Evolutionary conservation across 306 rosid species (phyloP).

Genomic region (Vigna reflexopilosa): DNA sequence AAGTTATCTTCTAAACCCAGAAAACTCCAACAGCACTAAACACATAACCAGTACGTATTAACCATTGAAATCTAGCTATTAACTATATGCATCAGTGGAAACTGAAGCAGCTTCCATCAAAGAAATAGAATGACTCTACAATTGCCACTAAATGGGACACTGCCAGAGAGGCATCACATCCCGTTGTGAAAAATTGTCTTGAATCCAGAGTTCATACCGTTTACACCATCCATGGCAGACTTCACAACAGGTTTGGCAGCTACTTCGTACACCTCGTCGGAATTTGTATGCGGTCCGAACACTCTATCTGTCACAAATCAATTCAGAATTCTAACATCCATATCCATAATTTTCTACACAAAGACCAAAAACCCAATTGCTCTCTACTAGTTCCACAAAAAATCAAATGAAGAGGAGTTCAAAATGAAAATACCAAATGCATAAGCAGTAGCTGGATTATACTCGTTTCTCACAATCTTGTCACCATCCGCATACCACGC

Average conservation of each 20-base stretch:
- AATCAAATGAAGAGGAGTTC: not conserved
- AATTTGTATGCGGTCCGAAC: constrained; percentile 77
- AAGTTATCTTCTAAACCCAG: constrained; percentile 45
- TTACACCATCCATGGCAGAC: constrained; percentile 97
- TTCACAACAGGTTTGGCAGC: constrained; percentile 95
- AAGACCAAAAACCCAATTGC: constrained; percentile 17
- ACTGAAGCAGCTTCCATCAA: constrained; percentile 33
- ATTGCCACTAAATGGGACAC: not conserved
- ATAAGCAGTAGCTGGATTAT: constrained; percentile 87
- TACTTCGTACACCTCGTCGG: constrained; percentile 90
- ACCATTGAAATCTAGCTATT: constrained; percentile 37
- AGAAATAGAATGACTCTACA: constrained; percentile 3
- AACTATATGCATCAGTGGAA: constrained; percentile 27
- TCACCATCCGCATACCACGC: constrained; percentile 98
- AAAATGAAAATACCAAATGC: constrained; percentile 74
- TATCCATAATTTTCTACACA: constrained; percentile 32
- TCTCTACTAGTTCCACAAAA: constrained; percentile 18
- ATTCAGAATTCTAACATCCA: constrained; percentile 43
- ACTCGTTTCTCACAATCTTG: constrained; percentile 82
- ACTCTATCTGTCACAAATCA: constrained; percentile 84
- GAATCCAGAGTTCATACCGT: constrained; percentile 62
- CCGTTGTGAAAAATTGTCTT: not conserved
- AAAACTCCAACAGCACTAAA: constrained; percentile 37
- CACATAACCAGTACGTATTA: constrained; percentile 24
- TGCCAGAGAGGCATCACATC: constrained; percentile 26